Conservation (phyloP, 2,329 filamentous ascomycete genomes). For the Albophoma yamanashiensis region DNA sequence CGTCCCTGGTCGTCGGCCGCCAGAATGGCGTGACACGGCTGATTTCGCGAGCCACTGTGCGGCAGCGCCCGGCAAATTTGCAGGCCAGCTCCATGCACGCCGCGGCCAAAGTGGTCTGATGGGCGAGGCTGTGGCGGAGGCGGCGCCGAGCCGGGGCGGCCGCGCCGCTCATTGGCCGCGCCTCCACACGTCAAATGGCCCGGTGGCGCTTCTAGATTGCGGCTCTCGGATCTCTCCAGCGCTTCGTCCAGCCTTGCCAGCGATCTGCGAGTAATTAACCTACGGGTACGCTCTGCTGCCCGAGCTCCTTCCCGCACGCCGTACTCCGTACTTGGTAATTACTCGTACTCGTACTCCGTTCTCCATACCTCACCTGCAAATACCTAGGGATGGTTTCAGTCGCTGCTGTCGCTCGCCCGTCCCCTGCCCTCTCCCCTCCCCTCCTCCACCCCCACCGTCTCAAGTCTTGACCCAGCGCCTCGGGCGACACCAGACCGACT, state of each 20-base stretch:
- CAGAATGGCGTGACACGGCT: constrained; percentile 10
- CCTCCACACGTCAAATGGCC: background rate
- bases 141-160: background rate
- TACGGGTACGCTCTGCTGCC: background rate
- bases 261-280: no score
- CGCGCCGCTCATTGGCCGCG: constrained; percentile 1
- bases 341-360: no score
- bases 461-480: background rate
- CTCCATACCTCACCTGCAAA: no score
- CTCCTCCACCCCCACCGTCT: no score
- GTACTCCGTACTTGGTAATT: no score
- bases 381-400: no score
- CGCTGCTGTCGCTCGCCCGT: no score
- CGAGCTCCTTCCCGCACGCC: no score
- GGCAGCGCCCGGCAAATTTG: constrained; percentile 2
- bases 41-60: background rate
- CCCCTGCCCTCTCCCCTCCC: no score
- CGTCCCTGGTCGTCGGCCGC: background rate
- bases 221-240: background rate
- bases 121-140: constrained; percentile 19
- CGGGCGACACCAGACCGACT: background rate
- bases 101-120: constrained; percentile 25
- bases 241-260: no score
- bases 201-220: background rate
- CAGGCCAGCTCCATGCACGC: constrained; percentile 6